Conservation (phyloP, 2,329 filamentous ascomycete genomes). For the Xylariomycetidae sp. region DNA sequence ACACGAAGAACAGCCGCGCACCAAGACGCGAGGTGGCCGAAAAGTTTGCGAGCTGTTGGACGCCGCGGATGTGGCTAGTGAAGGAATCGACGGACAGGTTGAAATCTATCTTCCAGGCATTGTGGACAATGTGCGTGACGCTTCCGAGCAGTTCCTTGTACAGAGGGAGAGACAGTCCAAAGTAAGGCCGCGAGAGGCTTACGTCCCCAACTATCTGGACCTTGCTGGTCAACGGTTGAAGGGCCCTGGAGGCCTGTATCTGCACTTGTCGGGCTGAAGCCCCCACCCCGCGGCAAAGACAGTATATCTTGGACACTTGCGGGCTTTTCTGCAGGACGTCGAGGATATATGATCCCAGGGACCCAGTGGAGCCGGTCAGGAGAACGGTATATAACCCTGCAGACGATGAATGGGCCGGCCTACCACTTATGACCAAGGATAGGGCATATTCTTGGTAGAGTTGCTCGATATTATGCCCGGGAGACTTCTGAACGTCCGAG, state of each 20-base stretch:
- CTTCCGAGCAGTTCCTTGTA: conserved; percentile 1
- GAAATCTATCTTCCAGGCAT: conserved; percentile 12
- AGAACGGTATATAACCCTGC: conserved; percentile 1
- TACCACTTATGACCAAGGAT: background rate
- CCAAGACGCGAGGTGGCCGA: conserved; percentile 1
- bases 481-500: background rate
- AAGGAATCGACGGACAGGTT: conserved; percentile 9
- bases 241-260: conserved; percentile 3
- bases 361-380: conserved; percentile 10
- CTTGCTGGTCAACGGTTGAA: conserved; percentile 1
- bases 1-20: conserved; percentile 4
- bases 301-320: conserved; percentile 5
- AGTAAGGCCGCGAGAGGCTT: conserved; percentile 2
- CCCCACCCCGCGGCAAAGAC: conserved; percentile 9
- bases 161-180: conserved; percentile 1
- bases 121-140: conserved; percentile 10
- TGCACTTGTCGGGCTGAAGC: conserved; percentile 4
- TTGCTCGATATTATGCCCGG: background rate
- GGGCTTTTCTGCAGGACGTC: conserved; percentile 4
- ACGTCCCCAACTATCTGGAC: conserved; percentile 5
- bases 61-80: conserved; percentile 4
- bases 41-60: conserved; percentile 6
- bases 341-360: conserved; percentile 10
- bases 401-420: background rate
- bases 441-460: background rate